Conservation (phyloP, 352 stramenopile genomes). For the Lagenidium sp. region DNA sequence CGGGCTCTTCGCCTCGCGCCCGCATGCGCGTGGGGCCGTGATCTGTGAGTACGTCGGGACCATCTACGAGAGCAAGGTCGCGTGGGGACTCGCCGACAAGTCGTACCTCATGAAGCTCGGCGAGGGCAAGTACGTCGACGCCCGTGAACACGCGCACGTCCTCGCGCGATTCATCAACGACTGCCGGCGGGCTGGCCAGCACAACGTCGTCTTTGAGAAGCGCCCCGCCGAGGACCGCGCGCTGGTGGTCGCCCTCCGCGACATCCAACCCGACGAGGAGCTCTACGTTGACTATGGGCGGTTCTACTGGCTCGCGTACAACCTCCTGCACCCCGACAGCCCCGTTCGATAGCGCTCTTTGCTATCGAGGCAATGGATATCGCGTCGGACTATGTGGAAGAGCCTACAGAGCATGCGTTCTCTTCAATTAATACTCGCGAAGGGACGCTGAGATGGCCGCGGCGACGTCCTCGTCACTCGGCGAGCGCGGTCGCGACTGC, state of each 20-base stretch:
- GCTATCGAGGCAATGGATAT: too few species aligned
- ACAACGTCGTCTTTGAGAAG: conserved; percentile 79
- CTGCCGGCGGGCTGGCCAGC: conserved; percentile 34
- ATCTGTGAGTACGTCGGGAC: conserved; percentile 21
- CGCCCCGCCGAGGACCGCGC: conserved; percentile 32
- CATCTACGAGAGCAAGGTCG: conserved; percentile 23
- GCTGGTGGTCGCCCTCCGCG: conserved; percentile 43
- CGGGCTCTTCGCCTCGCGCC: conserved; percentile 33
- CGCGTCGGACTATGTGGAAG: too few species aligned
- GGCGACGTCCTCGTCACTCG: conserved; percentile 52
- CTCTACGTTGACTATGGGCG: conserved; percentile 80
- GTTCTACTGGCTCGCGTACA: conserved; percentile 76
- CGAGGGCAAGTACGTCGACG: conserved; percentile 68
- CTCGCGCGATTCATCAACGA: conserved; percentile 79
- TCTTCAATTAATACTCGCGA: conserved; percentile 58
- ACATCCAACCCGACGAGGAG: conserved; percentile 53
- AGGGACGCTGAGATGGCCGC: conserved; percentile 55
- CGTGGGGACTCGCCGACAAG: conserved; percentile 56
- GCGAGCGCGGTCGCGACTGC: conserved; percentile 18
- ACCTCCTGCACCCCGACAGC: conserved; percentile 46
- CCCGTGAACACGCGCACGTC: conserved; percentile 29
- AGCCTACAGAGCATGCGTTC: too few species aligned
- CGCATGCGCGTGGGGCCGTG: conserved; percentile 9
- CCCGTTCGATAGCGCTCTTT: conserved; percentile 43
- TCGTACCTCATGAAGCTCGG: conserved; percentile 78